Evolutionary conservation across 495 filamentous ascomycete species (phyloP), one percentile per base, ranked within the genome.

Genomic region (Entonaema liquescens): DNA sequence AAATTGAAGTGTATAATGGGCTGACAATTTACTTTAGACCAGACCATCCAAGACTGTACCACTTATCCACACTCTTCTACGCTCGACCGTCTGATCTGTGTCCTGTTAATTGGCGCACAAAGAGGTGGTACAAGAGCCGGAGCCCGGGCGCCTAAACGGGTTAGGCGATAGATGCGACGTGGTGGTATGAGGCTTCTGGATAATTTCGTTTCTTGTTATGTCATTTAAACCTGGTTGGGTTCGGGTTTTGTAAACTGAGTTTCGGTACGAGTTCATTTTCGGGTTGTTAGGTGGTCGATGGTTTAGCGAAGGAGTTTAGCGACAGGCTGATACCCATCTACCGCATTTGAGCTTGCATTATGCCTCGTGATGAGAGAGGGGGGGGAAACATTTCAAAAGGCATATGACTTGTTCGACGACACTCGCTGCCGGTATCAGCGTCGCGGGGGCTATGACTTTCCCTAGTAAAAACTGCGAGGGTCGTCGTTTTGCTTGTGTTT

Each of bases 261-360:
- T 70, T 60, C 49, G 26, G 56, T 44, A 35, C 42, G 54, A 53
- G 65, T 73, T 65, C 56, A 67, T 71, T 71, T 29, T 82, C 82
- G 78, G 80, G 56, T 78, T 56, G 53, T 31, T 56, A 29, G 28
- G 75, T 80, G 78, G 78, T 83, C 65, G 62, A 57, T 62, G 70
- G 50, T 73, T 73, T 73, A 68, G 70, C 70, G 65, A 73, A 68
- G 70, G 70, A 73, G 70, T 73, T 73, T 62, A 65, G 70, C 73
- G 69, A 71, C 67, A 59, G 74, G 68, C 70, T 71, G 74, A 74
- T 78, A 70, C 68, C 67, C 70, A 71, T 61, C 60, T 70, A 75
- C 76, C 75, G 74, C 72, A 62, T 70, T 66, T 70, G 71, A 74
- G 67, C 67, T 63, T 64, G 66, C 58, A 67, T 70, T 62, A 70